phyloP scores from a whole-genome alignment of 75 land plant species.

The Azolla pinnata region DNA sequence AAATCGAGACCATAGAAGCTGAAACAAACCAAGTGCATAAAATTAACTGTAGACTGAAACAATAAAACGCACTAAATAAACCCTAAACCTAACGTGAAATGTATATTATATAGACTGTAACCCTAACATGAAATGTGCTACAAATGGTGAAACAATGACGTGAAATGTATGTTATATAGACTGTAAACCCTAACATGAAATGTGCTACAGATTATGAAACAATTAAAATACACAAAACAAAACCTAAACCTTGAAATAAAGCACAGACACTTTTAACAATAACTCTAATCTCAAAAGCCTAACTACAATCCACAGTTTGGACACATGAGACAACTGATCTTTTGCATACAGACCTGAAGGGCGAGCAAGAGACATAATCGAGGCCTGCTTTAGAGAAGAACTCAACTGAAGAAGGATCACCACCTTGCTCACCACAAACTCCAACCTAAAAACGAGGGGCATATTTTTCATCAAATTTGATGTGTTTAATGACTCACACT shows the following conservation, averaged over 20 bases:
- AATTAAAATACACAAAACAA: neutral
- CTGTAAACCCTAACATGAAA: neutral
- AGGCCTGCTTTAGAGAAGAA: conserved; percentile 82
- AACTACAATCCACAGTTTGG: too few species aligned
- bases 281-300: too few species aligned
- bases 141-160: neutral
- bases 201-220: neutral
- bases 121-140: neutral
- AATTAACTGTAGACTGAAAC: neutral
- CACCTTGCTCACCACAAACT: conserved; percentile 98
- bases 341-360: conserved; percentile 59
- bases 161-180: neutral
- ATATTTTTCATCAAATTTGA: too few species aligned
- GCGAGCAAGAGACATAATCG: conserved; percentile 97
- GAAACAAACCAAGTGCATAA: neutral
- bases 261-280: neutral
- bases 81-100: neutral
- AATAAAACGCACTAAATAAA: neutral
- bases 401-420: conserved; percentile 92
- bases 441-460: too few species aligned
- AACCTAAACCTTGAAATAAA: neutral
- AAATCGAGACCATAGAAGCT: neutral
- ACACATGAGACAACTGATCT: neutral
- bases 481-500: too few species aligned
- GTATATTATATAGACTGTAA: neutral